A percentile compares a stretch with the other conserved stretches of the same genome.
These are phyloP conservation scores for Trichoderma orchidacearum DNA, from an alignment of 495 filamentous ascomycete genomes.

Conservation along the genomic window DNA sequence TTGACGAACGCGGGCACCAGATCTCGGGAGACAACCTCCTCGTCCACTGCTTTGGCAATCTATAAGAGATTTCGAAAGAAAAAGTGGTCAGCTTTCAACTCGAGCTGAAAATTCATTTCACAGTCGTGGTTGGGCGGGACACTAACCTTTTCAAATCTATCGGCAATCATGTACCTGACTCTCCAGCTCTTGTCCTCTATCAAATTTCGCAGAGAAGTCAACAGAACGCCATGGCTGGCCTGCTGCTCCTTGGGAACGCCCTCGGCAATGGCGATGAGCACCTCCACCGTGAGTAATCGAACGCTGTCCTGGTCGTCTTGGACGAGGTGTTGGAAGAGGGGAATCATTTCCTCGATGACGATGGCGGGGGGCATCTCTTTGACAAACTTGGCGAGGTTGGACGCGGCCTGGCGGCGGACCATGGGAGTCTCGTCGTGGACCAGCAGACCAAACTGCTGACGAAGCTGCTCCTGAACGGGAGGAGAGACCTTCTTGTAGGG, in stretches of 20 bases:
- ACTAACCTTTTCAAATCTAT: slow-evolving; percentile 87
- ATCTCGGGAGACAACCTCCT: slow-evolving; percentile 88
- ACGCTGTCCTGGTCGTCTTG: slow-evolving; percentile 96
- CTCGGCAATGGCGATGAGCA: slow-evolving; percentile 92
- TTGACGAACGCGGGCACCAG: slow-evolving; percentile 95
- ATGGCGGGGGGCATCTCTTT: slow-evolving; percentile 84
- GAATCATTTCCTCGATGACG: slow-evolving; percentile 97
- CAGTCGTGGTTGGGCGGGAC: not conserved
- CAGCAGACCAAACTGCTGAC: slow-evolving; percentile 78
- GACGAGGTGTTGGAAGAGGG: slow-evolving; percentile 91
- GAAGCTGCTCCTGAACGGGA: slow-evolving; percentile 72
- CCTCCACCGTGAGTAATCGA: slow-evolving; percentile 86
- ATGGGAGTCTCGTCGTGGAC: slow-evolving; percentile 98
- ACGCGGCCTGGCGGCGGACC: slow-evolving; percentile 92
- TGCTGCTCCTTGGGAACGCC: slow-evolving; percentile 97
- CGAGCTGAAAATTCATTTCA: not conserved
- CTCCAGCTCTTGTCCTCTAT: slow-evolving; percentile 99
- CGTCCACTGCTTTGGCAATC: slow-evolving; percentile 97
- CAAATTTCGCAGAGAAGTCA: slow-evolving; percentile 77
- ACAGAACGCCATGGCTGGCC: slow-evolving; percentile 81
- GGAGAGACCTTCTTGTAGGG: slow-evolving; percentile 82
- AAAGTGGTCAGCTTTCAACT: no score
- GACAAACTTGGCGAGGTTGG: slow-evolving; percentile 93
- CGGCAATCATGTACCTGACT: slow-evolving; percentile 97
- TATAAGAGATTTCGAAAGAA: slow-evolving; percentile 22